Evolutionary conservation across 1,139 yeast species (phyloP).

Genomic region (Zygotorulaspora mrakii): DNA sequence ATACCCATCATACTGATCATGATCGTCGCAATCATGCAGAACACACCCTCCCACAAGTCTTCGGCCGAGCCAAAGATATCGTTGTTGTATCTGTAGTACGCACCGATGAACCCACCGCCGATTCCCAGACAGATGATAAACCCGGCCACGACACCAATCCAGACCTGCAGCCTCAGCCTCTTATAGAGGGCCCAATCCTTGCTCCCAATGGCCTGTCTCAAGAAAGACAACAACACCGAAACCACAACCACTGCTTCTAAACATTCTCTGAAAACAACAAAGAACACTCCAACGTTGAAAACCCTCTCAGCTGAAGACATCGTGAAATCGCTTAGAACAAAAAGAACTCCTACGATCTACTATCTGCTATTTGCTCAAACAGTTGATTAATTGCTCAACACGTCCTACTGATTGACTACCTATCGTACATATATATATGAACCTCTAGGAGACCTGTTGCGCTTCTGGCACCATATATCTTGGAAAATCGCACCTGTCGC

Average conservation of each 20-base stretch:
- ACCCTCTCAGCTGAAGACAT: constrained; percentile 30
- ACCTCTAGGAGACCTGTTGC: too few species aligned
- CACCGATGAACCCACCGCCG: constrained; percentile 70
- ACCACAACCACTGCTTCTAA: constrained; percentile 84
- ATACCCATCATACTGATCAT: constrained; percentile 89
- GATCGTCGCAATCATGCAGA: constrained; percentile 72
- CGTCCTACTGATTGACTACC: too few species aligned
- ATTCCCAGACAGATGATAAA: constrained; percentile 67
- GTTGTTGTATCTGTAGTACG: constrained; percentile 71
- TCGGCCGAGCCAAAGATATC: constrained; percentile 83
- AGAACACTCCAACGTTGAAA: constrained; percentile 58
- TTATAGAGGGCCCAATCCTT: constrained; percentile 37
- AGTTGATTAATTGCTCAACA: too few species aligned
- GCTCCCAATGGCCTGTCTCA: constrained; percentile 52
- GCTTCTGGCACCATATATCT: too few species aligned
- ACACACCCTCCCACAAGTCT: constrained; percentile 87
- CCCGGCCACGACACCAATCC: constrained; percentile 79
- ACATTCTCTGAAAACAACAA: constrained; percentile 81
- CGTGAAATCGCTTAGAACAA: too few species aligned
- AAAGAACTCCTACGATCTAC: too few species aligned
- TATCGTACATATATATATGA: too few species aligned
- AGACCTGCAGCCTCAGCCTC: constrained; percentile 62
- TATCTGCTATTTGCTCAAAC: too few species aligned
- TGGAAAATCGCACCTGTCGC: too few species aligned
- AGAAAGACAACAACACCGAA: constrained; percentile 77